Evolutionary conservation across 2,329 filamentous ascomycete species (phyloP).

Genomic region (Fusarium verrucosum): DNA sequence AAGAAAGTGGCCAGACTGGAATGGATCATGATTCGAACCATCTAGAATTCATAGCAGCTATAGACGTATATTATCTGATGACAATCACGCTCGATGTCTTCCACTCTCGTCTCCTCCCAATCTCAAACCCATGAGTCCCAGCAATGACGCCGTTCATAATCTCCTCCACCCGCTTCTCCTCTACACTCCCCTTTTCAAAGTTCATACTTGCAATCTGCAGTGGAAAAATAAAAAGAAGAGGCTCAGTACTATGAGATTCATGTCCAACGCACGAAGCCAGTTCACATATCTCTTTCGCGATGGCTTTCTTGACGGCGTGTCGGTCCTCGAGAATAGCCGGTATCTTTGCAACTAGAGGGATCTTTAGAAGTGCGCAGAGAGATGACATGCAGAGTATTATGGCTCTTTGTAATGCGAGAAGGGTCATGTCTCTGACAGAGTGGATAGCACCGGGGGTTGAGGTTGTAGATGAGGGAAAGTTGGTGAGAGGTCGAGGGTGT

Average conservation of each 20-base stretch:
- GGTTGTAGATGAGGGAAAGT: rapidly evolving
- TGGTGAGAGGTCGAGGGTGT: neutral
- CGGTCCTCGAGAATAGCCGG: neutral
- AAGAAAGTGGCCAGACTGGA: slow-evolving; percentile 21
- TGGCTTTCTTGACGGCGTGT: neutral
- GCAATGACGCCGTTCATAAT: slow-evolving; percentile 21
- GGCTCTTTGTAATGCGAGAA: slow-evolving; percentile 9
- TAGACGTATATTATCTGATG: neutral
- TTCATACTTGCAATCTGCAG: slow-evolving; percentile 18
- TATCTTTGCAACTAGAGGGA: neutral
- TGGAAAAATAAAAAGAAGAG: slow-evolving; percentile 12
- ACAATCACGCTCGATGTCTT: neutral
- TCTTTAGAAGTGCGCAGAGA: neutral
- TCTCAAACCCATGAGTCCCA: slow-evolving; percentile 16
- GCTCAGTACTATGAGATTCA: neutral
- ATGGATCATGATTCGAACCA: slow-evolving; percentile 18
- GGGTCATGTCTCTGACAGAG: neutral
- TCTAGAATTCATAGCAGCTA: rapidly evolving
- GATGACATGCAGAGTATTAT: slow-evolving; percentile 14
- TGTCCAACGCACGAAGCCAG: slow-evolving; percentile 1
- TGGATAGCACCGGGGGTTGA: rapidly evolving
- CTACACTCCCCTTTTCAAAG: neutral
- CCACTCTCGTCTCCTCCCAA: slow-evolving; percentile 11
- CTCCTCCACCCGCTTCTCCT: slow-evolving; percentile 7
- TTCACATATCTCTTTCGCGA: slow-evolving; percentile 18